Evolutionary conservation across 495 filamentous ascomycete species (phyloP), one percentile per base, ranked within the genome.

Genomic region (Pyrenopolyporus hunteri): DNA sequence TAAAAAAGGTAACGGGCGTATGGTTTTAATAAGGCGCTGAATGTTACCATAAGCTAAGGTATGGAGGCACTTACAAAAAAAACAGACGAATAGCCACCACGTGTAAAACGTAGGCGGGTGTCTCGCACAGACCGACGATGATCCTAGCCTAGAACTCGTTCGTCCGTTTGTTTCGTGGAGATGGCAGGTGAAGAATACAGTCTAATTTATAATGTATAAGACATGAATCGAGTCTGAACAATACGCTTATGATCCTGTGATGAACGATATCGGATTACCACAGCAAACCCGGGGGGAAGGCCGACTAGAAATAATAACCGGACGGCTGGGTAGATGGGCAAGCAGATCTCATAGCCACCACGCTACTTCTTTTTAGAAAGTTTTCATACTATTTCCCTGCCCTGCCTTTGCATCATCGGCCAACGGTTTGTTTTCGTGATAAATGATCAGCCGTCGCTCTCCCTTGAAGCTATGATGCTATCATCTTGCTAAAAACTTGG

Each of bases 1-100:
- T n/a, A n/a, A 63, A 57, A 50, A 62, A 53, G 42, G 57, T 22
- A 56, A 36, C 52, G 52, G n/a, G 46, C 57, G 63, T 57, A 52
- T 42, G 63, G 46, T 59, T 56, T 19, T 20, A 23, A 58, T 25
- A 46, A 47, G 31, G 48, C 19, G 48, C 22, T 36, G 13, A 22
- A 17, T 17, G 13, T 17, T 26, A 46, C 45, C 49, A 16, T 43
- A 35, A 36, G 47, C 58, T 54, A n/a, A n/a, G n/a, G n/a, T n/a
- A n/a, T n/a, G n/a, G n/a, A n/a, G n/a, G n/a, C n/a, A n/a, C n/a
- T n/a, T n/a, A n/a, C n/a, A n/a, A n/a, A n/a, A n/a, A n/a, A n/a
- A n/a, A n/a, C n/a, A n/a, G n/a, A n/a, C n/a, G n/a, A n/a, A n/a
- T n/a, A n/a, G n/a, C n/a, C n/a, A n/a, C n/a, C n/a, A n/a, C n/a